Conservation (phyloP, 768 basidiomycete species). For the Sarcomyxa edulis region DNA sequence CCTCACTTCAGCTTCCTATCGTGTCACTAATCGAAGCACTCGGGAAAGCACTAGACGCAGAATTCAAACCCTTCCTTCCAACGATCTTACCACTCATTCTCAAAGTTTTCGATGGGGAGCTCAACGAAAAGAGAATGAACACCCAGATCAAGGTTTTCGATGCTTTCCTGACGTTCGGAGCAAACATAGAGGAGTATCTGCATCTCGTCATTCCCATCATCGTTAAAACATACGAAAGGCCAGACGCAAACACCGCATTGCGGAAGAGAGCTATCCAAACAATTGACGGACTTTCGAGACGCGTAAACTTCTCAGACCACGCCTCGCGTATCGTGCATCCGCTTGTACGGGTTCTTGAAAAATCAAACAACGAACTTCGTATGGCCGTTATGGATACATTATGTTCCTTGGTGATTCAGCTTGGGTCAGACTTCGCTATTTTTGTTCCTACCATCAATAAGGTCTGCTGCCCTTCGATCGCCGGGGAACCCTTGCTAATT, state of each 20-base stretch:
- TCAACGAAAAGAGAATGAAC: conserved; percentile 68
- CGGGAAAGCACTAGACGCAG: conserved; percentile 90
- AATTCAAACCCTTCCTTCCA: conserved; percentile 95
- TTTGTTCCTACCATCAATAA: conserved; percentile 98
- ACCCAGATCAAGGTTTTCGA: conserved; percentile 91
- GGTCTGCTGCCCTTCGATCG: conserved; percentile 36
- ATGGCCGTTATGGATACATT: conserved; percentile 89
- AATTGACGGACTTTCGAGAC: conserved; percentile 82
- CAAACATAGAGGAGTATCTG: conserved; percentile 96
- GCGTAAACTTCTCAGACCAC: conserved; percentile 97
- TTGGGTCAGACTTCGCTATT: conserved; percentile 95
- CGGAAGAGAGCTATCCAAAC: conserved; percentile 89
- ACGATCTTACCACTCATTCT: conserved; percentile 85
- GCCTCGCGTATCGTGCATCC: conserved; percentile 97
- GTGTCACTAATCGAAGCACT: conserved; percentile 90
- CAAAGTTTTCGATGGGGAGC: conserved; percentile 86
- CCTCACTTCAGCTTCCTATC: conserved; percentile 81
- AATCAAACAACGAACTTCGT: conserved; percentile 71
- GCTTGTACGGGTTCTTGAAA: conserved; percentile 79
- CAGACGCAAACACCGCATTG: conserved; percentile 66
- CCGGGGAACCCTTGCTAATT: not conserved
- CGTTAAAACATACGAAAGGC: conserved; percentile 83
- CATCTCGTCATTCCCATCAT: conserved; percentile 96
- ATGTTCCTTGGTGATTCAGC: conserved; percentile 86
- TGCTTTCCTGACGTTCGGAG: conserved; percentile 91